Evolutionary conservation across 805 yeast genomes (phyloP).

Genomic region (Teunomyces atbi): DNA sequence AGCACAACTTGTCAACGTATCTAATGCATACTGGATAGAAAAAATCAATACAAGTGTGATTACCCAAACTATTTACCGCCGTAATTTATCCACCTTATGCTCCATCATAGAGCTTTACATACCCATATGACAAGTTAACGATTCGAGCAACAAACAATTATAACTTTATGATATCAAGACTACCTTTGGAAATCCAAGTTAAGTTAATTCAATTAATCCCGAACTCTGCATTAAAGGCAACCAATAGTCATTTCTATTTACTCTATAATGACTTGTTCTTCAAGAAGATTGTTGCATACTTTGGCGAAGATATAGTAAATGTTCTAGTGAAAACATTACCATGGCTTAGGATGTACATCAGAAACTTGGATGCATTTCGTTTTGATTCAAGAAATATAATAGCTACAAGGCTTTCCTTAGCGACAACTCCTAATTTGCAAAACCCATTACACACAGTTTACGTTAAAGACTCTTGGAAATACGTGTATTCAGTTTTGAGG

Average conservation of each 20-base stretch:
- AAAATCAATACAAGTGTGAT: no score
- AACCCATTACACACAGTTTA: constrained; percentile 25
- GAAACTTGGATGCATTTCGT: constrained; percentile 38
- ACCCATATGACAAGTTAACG: no score
- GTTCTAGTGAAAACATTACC: constrained; percentile 36
- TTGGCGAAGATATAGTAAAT: constrained; percentile 35
- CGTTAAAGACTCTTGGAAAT: constrained; percentile 54
- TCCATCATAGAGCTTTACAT: no score
- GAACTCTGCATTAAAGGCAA: constrained; percentile 28
- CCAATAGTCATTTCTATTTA: constrained; percentile 44
- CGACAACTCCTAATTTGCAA: constrained; percentile 15
- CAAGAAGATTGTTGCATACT: constrained; percentile 33
- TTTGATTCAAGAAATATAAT: constrained; percentile 24
- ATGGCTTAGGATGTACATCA: constrained; percentile 37
- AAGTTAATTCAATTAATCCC: constrained; percentile 33
- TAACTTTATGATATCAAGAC: constrained; percentile 11
- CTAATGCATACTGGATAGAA: no score
- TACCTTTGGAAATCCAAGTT: constrained; percentile 47
- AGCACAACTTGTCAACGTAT: no score
- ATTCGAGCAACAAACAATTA: background rate
- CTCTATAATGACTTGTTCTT: constrained; percentile 51
- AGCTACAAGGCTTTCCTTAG: constrained; percentile 25
- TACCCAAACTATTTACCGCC: no score
- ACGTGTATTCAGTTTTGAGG: constrained; percentile 48
- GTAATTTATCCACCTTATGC: no score